Evolutionary conservation across 1,139 yeast species (phyloP).

Genomic region (Debaryomyces nepalensis): DNA sequence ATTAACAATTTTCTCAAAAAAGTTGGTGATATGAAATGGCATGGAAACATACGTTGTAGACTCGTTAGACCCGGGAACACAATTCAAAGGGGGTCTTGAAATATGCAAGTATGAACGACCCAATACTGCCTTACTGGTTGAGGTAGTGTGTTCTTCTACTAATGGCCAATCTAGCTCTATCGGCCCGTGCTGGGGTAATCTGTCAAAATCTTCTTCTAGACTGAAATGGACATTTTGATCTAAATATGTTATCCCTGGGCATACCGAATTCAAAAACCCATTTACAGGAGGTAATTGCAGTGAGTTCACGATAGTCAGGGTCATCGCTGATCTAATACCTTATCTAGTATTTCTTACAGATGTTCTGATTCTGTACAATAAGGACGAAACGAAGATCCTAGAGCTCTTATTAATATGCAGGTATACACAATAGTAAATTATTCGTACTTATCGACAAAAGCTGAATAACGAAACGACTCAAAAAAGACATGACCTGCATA

Average conservation of each 20-base stretch:
- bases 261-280: constrained; percentile 41
- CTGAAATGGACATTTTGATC: constrained; percentile 42
- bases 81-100: constrained; percentile 41
- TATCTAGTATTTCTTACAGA: neutral
- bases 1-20: constrained; percentile 35
- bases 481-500: too few species aligned
- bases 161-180: constrained; percentile 39
- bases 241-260: constrained; percentile 42
- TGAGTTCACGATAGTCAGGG: constrained; percentile 12
- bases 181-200: constrained; percentile 11
- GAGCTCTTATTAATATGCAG: too few species aligned
- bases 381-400: too few species aligned
- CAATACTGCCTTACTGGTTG: constrained; percentile 24
- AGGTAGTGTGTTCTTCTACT: constrained; percentile 13
- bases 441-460: too few species aligned
- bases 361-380: too few species aligned
- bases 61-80: constrained; percentile 30
- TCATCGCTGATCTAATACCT: constrained; percentile 11
- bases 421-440: too few species aligned
- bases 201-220: constrained; percentile 20
- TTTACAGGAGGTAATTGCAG: constrained; percentile 29
- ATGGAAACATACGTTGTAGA: constrained; percentile 49
- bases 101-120: constrained; percentile 39
- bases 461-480: too few species aligned
- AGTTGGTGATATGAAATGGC: constrained; percentile 44